Evolutionary conservation across 1,139 yeast species (phyloP).

Genomic region (Sugiyamaella sp.): DNA sequence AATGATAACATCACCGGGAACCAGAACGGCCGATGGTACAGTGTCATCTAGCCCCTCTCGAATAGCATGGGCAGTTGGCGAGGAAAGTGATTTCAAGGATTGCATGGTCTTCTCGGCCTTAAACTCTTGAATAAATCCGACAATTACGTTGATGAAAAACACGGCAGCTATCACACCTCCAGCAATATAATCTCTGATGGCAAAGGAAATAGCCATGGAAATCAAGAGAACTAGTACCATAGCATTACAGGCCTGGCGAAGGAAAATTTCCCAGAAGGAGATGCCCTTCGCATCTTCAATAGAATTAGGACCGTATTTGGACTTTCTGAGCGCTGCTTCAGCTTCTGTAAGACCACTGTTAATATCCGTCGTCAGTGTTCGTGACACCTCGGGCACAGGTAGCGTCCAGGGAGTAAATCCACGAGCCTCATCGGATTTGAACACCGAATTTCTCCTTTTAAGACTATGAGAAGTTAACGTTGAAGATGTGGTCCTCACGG

Average conservation of each 20-base stretch:
- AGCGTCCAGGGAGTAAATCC: constrained; percentile 33
- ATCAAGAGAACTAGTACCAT: constrained; percentile 76
- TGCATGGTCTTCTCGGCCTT: constrained; percentile 85
- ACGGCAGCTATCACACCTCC: constrained; percentile 83
- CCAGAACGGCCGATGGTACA: constrained; percentile 68
- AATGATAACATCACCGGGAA: constrained; percentile 73
- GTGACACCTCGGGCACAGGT: constrained; percentile 25
- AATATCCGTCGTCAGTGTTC: constrained; percentile 45
- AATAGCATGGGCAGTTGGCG: constrained; percentile 72
- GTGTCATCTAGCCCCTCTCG: constrained; percentile 64
- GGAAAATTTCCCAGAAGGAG: constrained; percentile 58
- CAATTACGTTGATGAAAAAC: constrained; percentile 63
- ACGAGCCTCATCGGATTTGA: constrained; percentile 36
- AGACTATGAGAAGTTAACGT: constrained; percentile 6
- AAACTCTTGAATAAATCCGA: constrained; percentile 72
- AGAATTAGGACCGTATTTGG: constrained; percentile 57
- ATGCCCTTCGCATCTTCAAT: constrained; percentile 64
- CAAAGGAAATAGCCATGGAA: constrained; percentile 75
- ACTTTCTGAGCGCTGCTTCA: constrained; percentile 44
- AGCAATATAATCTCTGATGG: constrained; percentile 77
- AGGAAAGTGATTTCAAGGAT: constrained; percentile 64
- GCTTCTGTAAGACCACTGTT: constrained; percentile 52
- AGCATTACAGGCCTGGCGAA: constrained; percentile 77
- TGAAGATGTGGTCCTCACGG: constrained; percentile 11
- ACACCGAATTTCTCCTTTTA: background rate